Conservation (phyloP, 2,329 filamentous ascomycete genomes). For the Aspergillus tubingensis region DNA sequence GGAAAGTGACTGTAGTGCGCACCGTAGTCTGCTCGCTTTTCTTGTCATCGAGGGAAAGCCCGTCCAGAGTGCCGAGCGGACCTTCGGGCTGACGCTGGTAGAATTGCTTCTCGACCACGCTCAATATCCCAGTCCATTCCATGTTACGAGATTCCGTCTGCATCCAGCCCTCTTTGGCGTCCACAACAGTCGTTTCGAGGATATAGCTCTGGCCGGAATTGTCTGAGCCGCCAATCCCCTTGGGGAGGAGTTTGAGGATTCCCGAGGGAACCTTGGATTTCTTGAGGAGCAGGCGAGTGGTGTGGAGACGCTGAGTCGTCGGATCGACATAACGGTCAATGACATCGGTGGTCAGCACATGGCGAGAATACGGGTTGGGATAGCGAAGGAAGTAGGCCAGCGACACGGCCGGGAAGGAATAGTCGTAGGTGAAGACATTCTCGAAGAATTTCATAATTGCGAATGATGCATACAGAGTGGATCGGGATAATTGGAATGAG, state of each 20-base stretch:
- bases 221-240: slow-evolving; percentile 59
- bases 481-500: slow-evolving; percentile 1
- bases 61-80: slow-evolving; percentile 24
- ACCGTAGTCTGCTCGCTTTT: slow-evolving; percentile 56
- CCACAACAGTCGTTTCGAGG: slow-evolving; percentile 63
- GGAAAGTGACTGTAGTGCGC: slow-evolving; percentile 62
- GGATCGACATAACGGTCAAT: slow-evolving; percentile 65
- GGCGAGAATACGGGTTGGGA: slow-evolving; percentile 66
- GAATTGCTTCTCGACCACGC: slow-evolving; percentile 62
- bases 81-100: slow-evolving; percentile 52
- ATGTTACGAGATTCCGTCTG: slow-evolving; percentile 65
- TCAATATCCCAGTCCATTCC: slow-evolving; percentile 66
- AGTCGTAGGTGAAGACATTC: slow-evolving; percentile 62
- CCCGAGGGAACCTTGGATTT: slow-evolving; percentile 63
- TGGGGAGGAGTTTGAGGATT: slow-evolving; percentile 62
- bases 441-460: slow-evolving; percentile 56
- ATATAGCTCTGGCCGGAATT: slow-evolving; percentile 64
- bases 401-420: slow-evolving; percentile 66
- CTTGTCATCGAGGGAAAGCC: slow-evolving; percentile 40
- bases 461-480: slow-evolving; percentile 19
- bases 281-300: slow-evolving; percentile 64
- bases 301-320: slow-evolving; percentile 60
- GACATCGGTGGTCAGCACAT: slow-evolving; percentile 67
- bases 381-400: slow-evolving; percentile 70
- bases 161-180: slow-evolving; percentile 66